Conservation (phyloP, 106 monocot genomes). For the Allium sativum region DNA sequence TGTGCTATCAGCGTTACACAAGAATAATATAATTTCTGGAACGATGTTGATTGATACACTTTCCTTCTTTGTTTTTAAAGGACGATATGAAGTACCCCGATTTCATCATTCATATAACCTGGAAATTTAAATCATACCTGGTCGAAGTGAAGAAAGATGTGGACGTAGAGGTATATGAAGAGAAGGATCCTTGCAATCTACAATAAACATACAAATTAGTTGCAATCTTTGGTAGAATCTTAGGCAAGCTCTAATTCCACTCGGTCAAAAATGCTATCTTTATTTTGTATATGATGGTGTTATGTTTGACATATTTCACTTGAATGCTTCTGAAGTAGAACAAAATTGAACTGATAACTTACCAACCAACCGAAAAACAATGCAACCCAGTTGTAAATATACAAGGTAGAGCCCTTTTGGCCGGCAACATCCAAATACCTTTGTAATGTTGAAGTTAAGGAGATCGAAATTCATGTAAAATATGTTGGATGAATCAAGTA, state of each 20-base stretch:
- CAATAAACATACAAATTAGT: not conserved
- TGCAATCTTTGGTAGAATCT: not conserved
- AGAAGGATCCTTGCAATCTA: constrained; percentile 16
- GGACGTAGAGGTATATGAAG: constrained; percentile 16
- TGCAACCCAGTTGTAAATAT: constrained; percentile 20
- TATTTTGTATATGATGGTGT: not conserved
- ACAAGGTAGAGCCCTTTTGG: constrained; percentile 18
- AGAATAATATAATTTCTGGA: too few relatives aligned
- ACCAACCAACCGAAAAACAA: constrained; percentile 24
- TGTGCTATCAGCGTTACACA: too few relatives aligned
- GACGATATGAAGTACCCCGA: not conserved
- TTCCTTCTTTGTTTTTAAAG: not conserved
- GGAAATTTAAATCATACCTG: constrained; percentile 18
- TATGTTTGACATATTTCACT: too few relatives aligned
- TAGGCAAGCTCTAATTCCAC: too few relatives aligned
- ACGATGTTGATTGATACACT: not conserved
- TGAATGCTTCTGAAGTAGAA: too few relatives aligned
- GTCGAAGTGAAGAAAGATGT: constrained; percentile 20
- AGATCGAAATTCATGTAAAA: too few relatives aligned
- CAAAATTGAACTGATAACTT: too few relatives aligned
- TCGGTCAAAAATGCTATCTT: not conserved
- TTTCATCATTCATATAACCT: too few relatives aligned
- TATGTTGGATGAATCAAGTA: too few relatives aligned
- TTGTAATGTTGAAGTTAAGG: too few relatives aligned
- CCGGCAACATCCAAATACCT: constrained; percentile 19